phyloP scores from a whole-genome alignment of 106 monocot genomes.

The Allium cepa region DNA sequence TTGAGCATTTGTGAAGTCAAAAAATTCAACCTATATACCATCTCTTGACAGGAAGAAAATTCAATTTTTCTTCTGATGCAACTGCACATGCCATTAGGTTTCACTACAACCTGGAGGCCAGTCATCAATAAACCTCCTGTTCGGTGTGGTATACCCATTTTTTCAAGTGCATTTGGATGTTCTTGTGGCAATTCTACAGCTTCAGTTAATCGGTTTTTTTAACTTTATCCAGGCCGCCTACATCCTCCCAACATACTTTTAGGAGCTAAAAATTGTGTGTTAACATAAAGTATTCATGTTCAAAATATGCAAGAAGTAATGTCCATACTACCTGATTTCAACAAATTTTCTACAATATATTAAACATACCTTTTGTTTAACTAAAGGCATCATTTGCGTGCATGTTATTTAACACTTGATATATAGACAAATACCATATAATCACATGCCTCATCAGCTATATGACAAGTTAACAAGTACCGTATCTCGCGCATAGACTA shows the following conservation, averaged over 20 bases:
- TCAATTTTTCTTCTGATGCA: constrained; percentile 89
- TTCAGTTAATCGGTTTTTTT: constrained; percentile 75
- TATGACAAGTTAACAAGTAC: background rate
- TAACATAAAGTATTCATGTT: background rate
- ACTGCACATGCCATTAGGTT: constrained; percentile 92
- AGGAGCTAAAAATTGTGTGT: constrained; percentile 81
- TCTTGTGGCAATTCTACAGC: constrained; percentile 75
- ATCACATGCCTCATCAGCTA: too few species aligned
- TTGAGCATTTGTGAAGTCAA: too few species aligned
- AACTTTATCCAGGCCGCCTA: constrained; percentile 65
- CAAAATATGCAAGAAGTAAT: too few species aligned
- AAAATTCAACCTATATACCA: background rate
- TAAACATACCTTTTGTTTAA: too few species aligned
- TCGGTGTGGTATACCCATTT: constrained; percentile 52
- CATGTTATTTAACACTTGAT: too few species aligned
- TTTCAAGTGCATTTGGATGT: constrained; percentile 47
- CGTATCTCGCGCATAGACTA: constrained; percentile 95
- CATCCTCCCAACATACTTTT: constrained; percentile 80
- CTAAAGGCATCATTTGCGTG: too few species aligned
- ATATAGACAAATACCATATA: too few species aligned
- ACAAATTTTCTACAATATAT: too few species aligned
- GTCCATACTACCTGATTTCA: too few species aligned
- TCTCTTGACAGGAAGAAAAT: constrained; percentile 93
- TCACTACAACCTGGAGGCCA: constrained; percentile 99
- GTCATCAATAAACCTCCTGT: constrained; percentile 74